These are phyloP conservation scores for Speleostelium caveatum DNA, from an alignment of 78 protist genomes.

Conservation along the genomic window DNA sequence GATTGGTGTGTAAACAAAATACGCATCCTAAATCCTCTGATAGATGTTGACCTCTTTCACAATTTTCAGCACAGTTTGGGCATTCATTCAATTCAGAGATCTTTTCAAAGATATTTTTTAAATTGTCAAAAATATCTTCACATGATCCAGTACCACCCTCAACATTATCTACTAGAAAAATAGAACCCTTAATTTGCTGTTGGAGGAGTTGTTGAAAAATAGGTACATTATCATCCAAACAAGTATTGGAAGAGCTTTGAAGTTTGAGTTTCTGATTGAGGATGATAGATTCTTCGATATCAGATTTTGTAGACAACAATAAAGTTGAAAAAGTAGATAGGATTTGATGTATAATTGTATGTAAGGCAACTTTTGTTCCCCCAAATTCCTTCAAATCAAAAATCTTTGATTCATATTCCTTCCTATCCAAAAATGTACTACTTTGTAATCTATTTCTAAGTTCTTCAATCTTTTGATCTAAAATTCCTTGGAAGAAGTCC, in stretches of 20 bases:
- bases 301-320: constrained; percentile 18
- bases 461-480: constrained; percentile 13
- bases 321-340: constrained; percentile 18
- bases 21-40: constrained; percentile 60
- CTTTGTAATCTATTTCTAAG: constrained; percentile 4
- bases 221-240: background rate
- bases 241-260: background rate
- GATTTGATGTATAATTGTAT: constrained; percentile 66
- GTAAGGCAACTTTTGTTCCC: constrained; percentile 10
- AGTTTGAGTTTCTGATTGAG: background rate
- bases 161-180: constrained; percentile 33
- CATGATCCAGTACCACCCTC: constrained; percentile 78
- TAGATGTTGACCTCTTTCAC: background rate
- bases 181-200: background rate
- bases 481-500: constrained; percentile 1
- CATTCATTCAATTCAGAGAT: constrained; percentile 7
- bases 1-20: constrained; percentile 57
- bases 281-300: constrained; percentile 36
- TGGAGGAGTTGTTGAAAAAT: too few species aligned
- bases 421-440: constrained; percentile 2
- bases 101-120: constrained; percentile 9
- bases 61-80: constrained; percentile 30
- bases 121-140: constrained; percentile 54
- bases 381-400: constrained; percentile 25
- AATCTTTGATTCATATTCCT: constrained; percentile 31